These are phyloP conservation scores for Brasenia schreberi DNA, from an alignment of 164 flowering plant genomes.

Conservation along the genomic window DNA sequence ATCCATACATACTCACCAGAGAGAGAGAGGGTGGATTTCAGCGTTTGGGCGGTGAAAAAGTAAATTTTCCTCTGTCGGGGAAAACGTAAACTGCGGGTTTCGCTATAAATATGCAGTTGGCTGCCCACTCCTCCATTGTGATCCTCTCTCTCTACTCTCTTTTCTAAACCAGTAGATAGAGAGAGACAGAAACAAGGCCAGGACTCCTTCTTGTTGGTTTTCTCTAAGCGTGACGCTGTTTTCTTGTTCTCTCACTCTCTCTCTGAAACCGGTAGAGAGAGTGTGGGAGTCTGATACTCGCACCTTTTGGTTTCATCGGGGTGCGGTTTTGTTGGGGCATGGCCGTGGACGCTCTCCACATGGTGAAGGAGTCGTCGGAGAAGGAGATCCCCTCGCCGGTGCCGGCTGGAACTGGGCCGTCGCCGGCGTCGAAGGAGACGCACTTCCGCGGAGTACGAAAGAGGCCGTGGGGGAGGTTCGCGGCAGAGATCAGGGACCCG, in stretches of 20 bases:
- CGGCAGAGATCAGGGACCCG: constrained; percentile 47
- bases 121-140: not conserved
- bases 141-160: not conserved
- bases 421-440: constrained; percentile 11
- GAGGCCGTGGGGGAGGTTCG: constrained; percentile 45
- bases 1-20: not conserved
- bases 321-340: constrained; percentile 6
- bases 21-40: not conserved
- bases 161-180: too few species aligned
- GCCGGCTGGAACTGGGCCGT: not conserved
- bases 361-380: constrained; percentile 8
- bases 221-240: not conserved
- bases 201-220: too few species aligned
- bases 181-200: too few species aligned
- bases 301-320: not conserved
- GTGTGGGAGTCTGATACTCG: not conserved
- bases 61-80: constrained; percentile 22
- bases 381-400: constrained; percentile 1
- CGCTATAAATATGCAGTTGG: constrained; percentile 15
- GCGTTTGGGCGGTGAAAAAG: not conserved
- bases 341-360: constrained; percentile 25
- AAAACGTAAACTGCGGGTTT: constrained; percentile 19
- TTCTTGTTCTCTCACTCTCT: not conserved
- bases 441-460: constrained; percentile 38
- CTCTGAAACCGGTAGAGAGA: not conserved